Conservation (phyloP, 2,329 filamentous ascomycete species). For the Elsinoe fawcettii region DNA sequence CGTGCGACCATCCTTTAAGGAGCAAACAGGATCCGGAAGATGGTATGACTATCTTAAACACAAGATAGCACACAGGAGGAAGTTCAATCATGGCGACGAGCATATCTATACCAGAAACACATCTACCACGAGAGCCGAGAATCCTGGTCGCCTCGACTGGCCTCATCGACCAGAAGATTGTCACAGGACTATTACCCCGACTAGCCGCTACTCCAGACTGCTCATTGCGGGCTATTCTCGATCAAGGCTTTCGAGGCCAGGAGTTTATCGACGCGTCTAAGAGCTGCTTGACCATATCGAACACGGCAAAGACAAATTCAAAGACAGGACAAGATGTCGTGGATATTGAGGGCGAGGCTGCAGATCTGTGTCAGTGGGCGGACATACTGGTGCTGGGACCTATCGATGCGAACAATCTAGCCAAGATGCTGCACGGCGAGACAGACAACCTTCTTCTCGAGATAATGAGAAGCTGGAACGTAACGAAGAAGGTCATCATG, state of each 20-base stretch:
- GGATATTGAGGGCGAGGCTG: slow-evolving; percentile 36
- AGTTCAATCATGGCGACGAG: slow-evolving; percentile 1
- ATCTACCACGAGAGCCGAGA: slow-evolving; percentile 23
- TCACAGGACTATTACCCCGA: slow-evolving; percentile 27
- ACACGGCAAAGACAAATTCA: slow-evolving; percentile 22
- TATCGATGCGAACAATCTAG: slow-evolving; percentile 74
- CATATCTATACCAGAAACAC: slow-evolving; percentile 13
- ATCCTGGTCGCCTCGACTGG: slow-evolving; percentile 31
- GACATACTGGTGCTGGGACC: slow-evolving; percentile 78
- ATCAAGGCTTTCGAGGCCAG: slow-evolving; percentile 27
- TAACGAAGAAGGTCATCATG: slow-evolving; percentile 73
- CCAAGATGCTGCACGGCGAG: slow-evolving; percentile 79
- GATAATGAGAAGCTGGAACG: slow-evolving; percentile 77
- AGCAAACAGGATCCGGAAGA: slow-evolving; percentile 5
- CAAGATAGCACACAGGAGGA: background rate
- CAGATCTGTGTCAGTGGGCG: slow-evolving; percentile 77
- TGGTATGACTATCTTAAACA: background rate
- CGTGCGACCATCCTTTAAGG: background rate
- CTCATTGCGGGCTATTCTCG: slow-evolving; percentile 29
- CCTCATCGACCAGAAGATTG: slow-evolving; percentile 27
- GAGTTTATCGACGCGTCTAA: slow-evolving; percentile 28
- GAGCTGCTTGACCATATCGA: slow-evolving; percentile 27
- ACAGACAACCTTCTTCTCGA: slow-evolving; percentile 74
- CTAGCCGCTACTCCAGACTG: slow-evolving; percentile 29
- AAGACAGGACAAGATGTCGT: slow-evolving; percentile 20